phyloP scores from a whole-genome alignment of 352 stramenopile genomes.

The Globisporangium solare region DNA sequence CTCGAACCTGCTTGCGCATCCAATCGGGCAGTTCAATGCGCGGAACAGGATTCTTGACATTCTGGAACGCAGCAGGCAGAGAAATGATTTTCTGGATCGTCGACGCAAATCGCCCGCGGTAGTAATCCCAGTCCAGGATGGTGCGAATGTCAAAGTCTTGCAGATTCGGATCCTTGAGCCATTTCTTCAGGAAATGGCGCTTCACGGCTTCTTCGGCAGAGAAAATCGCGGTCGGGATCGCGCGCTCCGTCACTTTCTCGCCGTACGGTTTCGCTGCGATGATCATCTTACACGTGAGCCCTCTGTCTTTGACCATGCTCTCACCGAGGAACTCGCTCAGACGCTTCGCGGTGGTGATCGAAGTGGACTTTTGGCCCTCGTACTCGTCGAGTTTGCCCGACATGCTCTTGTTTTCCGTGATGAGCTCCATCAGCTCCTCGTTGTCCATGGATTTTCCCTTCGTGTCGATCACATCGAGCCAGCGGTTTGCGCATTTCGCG shows the following conservation, averaged over 20 bases:
- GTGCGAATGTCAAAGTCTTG: constrained; percentile 92
- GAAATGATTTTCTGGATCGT: constrained; percentile 99
- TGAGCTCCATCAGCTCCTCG: constrained; percentile 96
- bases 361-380: constrained; percentile 95
- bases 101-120: constrained; percentile 76
- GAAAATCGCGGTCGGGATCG: constrained; percentile 98
- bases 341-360: constrained; percentile 96
- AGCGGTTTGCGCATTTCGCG: constrained; percentile 96
- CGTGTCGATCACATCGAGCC: constrained; percentile 98
- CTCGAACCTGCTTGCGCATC: constrained; percentile 91
- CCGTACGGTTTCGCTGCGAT: constrained; percentile 90
- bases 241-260: constrained; percentile 96
- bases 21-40: constrained; percentile 95
- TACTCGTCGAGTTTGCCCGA: constrained; percentile 97
- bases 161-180: constrained; percentile 91
- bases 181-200: constrained; percentile 97
- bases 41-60: constrained; percentile 95
- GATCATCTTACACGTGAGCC: constrained; percentile 98
- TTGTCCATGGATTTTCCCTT: constrained; percentile 93
- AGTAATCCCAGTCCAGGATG: constrained; percentile 99
- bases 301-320: constrained; percentile 98
- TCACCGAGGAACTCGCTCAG: constrained; percentile 97
- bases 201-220: constrained; percentile 93
- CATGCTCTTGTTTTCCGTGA: constrained; percentile 99
- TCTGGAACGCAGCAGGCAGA: constrained; percentile 97